phyloP scores from a whole-genome alignment of 2,329 filamentous ascomycete species.

The Stachybotrys echinatus region DNA sequence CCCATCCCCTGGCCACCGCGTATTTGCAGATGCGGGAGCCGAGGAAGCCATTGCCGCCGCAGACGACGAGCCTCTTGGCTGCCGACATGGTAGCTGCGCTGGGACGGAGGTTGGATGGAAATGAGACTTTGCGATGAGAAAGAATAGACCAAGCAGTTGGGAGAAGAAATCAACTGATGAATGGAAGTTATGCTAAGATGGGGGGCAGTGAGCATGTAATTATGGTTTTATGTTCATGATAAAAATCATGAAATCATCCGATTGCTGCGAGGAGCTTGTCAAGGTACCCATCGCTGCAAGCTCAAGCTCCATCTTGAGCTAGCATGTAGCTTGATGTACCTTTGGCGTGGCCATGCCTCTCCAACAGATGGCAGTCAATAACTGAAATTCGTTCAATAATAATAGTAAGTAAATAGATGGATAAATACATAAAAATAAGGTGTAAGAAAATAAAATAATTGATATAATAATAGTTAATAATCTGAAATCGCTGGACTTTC shows the following conservation, averaged over 20 bases:
- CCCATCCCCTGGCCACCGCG: constrained; percentile 80
- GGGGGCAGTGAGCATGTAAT: neutral
- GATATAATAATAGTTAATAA: too few relatives aligned
- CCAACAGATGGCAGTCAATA: too few relatives aligned
- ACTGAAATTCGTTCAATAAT: too few relatives aligned
- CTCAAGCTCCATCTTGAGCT: neutral
- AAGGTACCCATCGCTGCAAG: neutral
- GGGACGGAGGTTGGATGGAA: constrained; percentile 3
- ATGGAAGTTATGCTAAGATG: neutral
- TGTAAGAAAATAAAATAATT: too few relatives aligned
- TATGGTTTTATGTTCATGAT: neutral
- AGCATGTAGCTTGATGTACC: too few relatives aligned
- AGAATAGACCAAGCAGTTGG: neutral
- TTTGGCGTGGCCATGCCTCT: too few relatives aligned
- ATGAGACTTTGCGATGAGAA: constrained; percentile 11
- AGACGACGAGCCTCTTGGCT: constrained; percentile 79
- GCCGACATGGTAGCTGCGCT: constrained; percentile 41
- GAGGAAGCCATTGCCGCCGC: constrained; percentile 89
- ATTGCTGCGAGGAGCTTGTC: neutral
- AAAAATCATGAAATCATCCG: neutral
- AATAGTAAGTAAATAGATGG: too few relatives aligned
- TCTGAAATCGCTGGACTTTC: too few relatives aligned
- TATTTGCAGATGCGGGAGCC: constrained; percentile 87
- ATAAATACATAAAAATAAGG: too few relatives aligned
- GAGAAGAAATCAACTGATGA: neutral